Evolutionary conservation across 1,284 basidiomycete genomes (phyloP).

Genomic region (Fomes fomentarius): DNA sequence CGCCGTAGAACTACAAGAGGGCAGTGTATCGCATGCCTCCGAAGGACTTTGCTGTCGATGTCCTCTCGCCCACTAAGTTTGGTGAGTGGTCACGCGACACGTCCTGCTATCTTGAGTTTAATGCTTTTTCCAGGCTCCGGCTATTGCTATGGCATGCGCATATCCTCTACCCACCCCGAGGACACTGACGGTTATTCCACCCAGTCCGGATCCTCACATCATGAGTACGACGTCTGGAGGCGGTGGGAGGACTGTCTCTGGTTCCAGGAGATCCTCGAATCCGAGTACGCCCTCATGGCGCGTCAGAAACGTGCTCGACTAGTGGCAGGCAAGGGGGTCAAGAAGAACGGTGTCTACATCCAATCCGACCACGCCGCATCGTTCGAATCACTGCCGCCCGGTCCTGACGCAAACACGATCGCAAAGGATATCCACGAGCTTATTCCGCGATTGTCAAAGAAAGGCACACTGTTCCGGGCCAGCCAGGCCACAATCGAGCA

Average conservation of each 20-base stretch:
- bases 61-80: constrained; percentile 59
- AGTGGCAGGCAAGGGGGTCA: constrained; percentile 70
- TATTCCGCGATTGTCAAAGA: constrained; percentile 69
- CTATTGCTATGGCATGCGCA: constrained; percentile 63
- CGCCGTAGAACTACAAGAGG: constrained; percentile 51
- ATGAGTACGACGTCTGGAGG: constrained; percentile 73
- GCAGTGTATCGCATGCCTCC: constrained; percentile 65
- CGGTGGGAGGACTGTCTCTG: constrained; percentile 80
- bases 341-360: constrained; percentile 72
- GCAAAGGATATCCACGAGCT: constrained; percentile 65
- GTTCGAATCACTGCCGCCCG: constrained; percentile 84
- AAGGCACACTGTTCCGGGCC: constrained; percentile 69
- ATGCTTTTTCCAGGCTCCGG: constrained; percentile 45
- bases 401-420: constrained; percentile 72
- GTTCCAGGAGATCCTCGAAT: constrained; percentile 71
- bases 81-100: constrained; percentile 39
- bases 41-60: constrained; percentile 57
- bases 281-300: constrained; percentile 63
- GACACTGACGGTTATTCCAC: constrained; percentile 37
- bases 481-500: constrained; percentile 68
- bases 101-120: constrained; percentile 2
- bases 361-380: constrained; percentile 72
- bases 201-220: constrained; percentile 32
- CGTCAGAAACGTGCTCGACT: constrained; percentile 66
- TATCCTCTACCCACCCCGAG: constrained; percentile 45